Evolutionary conservation across 257 asterid species (phyloP), one percentile per base, ranked within the genome.

Genomic region (Jacaranda mimosifolia): DNA sequence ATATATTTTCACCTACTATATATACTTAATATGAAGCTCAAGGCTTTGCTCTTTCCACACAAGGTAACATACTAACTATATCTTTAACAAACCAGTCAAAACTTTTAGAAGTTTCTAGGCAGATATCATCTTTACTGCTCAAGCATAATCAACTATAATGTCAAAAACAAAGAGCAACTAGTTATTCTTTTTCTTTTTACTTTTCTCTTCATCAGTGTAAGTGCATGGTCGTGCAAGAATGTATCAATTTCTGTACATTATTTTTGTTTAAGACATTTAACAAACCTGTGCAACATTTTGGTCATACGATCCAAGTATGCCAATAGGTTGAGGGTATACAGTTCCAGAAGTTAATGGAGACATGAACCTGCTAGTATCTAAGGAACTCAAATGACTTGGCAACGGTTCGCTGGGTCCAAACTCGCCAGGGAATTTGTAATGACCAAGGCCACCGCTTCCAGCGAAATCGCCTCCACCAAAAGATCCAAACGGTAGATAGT

Each of bases 301-400:
- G 85, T 96, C 99, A 63, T 96, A 96, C 0, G 97, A 84, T 74
- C 99, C 99, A 86, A 88, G 96, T 83, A 93, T 81, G 81, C 98
- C 99, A 83, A 87, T 69, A 58, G 97, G 92, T 66, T 87, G 99
- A 62, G 90, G 96, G 87, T 93, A 96, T 35, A 89, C 79, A 76
- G 90, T 83, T 79, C 97, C 97, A 77, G 98, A 87, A 76, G 93
- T 70, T 84, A 93, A 79, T 63, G 93, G 97, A 82, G 98, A 84
- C 86, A 87, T 77, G 88, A 88, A 90, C 82, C 96, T 86, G 87
- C 94, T 86, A 10, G 95, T 45, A 76, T 91, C 99, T 72, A 88
- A 45, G 74, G 96, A 78, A 84, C 77, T 86, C 18, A 95, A 78
- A 52, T 84, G 97, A 77, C 85, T 89, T n/a, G 95, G 53, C 82